Evolutionary conservation across 2,329 filamentous ascomycete species (phyloP).

Genomic region (Paracamarosporium sp.): DNA sequence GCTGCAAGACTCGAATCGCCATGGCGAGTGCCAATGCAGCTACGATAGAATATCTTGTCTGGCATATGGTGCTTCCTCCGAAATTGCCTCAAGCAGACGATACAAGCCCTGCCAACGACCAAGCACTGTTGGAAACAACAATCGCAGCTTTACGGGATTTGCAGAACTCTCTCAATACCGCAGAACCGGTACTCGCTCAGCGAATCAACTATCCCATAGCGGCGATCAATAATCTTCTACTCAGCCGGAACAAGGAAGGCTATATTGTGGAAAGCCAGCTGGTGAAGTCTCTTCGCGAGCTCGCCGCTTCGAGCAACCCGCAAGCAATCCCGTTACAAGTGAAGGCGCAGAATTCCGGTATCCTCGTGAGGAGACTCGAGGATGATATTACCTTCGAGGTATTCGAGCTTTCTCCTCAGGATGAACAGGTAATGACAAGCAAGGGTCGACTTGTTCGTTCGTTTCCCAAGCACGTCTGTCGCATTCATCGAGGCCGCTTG

Average conservation of each 20-base stretch:
- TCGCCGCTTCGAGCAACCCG: conserved; percentile 7
- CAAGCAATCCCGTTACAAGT: conserved; percentile 49
- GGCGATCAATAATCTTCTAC: conserved; percentile 21
- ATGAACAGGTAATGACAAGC: conserved; percentile 45
- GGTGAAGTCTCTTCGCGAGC: conserved; percentile 21
- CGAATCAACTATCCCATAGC: conserved; percentile 15
- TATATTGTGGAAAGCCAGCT: conserved; percentile 20
- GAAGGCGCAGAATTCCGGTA: conserved; percentile 55
- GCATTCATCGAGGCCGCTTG: conserved; percentile 33
- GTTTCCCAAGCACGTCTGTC: conserved; percentile 54
- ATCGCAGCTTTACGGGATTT: conserved; percentile 20
- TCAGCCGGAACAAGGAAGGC: not conserved
- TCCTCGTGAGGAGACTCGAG: conserved; percentile 47
- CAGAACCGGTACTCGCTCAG: conserved; percentile 1
- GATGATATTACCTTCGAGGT: conserved; percentile 46
- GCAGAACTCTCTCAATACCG: not conserved
- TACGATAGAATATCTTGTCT: conserved; percentile 42
- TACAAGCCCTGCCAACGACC: conserved; percentile 14
- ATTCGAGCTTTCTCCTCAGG: conserved; percentile 56
- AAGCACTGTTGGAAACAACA: conserved; percentile 16
- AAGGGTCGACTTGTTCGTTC: conserved; percentile 50
- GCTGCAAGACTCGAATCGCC: not conserved
- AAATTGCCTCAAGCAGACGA: conserved; percentile 53
- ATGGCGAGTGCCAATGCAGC: not conserved
- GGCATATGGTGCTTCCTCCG: conserved; percentile 59